These are phyloP conservation scores for Golubevia sp. DNA, from an alignment of 1,284 basidiomycete genomes.

Conservation along the genomic window DNA sequence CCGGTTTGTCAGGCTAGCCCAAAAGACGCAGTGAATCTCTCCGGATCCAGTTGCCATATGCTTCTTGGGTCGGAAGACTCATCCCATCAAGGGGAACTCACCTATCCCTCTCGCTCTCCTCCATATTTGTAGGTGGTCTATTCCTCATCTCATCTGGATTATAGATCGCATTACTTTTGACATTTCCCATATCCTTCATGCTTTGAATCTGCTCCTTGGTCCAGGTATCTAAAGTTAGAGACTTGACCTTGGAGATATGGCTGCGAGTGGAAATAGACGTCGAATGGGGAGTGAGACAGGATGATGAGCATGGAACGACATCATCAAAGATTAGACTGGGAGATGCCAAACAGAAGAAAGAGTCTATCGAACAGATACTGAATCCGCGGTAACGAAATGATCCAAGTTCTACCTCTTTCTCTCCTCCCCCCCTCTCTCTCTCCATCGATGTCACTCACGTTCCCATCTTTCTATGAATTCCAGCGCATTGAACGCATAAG, in stretches of 20 bases:
- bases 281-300: too few species aligned
- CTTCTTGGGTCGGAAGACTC: background rate
- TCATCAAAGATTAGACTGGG: background rate
- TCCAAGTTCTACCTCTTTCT: too few species aligned
- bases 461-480: constrained; percentile 84
- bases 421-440: too few species aligned
- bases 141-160: constrained; percentile 77
- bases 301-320: background rate
- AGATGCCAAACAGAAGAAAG: background rate
- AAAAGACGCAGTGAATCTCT: too few species aligned
- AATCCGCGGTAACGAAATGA: too few species aligned
- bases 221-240: constrained; percentile 80
- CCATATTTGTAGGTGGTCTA: constrained; percentile 77
- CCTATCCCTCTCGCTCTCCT: constrained; percentile 74
- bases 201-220: constrained; percentile 77
- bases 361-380: background rate
- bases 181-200: constrained; percentile 77
- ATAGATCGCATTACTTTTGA: constrained; percentile 74
- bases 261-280: too few species aligned
- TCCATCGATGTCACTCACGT: constrained; percentile 79
- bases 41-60: background rate
- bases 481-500: constrained; percentile 74
- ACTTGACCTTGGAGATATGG: constrained; percentile 69
- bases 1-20: too few species aligned
- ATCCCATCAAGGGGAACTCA: background rate